Conservation (phyloP, 2,329 filamentous ascomycete species). For the Arthrinium phaeospermum region DNA sequence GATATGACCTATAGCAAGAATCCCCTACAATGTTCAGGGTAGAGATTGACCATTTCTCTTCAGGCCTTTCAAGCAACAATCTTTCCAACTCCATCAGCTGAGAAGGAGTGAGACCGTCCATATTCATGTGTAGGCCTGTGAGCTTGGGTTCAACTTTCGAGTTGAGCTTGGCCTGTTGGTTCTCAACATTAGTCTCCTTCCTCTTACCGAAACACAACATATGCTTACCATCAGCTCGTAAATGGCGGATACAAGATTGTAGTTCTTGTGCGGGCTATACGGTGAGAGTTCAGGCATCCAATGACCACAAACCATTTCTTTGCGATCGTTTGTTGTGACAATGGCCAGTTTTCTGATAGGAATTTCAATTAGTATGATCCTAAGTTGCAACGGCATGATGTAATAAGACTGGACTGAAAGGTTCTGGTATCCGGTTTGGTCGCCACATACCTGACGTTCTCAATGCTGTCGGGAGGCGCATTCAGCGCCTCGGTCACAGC, state of each 20-base stretch:
- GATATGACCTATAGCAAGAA: too few relatives aligned
- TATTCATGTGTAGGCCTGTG: neutral
- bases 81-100: neutral
- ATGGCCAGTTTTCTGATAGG: neutral
- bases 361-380: neutral
- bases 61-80: neutral
- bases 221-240: neutral
- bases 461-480: neutral
- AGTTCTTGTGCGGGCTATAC: neutral
- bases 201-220: neutral
- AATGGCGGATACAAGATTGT: neutral
- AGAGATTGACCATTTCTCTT: neutral
- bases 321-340: neutral
- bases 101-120: neutral
- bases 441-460: neutral
- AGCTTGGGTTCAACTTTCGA: neutral
- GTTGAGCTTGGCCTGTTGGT: neutral
- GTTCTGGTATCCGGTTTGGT: too few relatives aligned
- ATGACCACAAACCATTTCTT: neutral
- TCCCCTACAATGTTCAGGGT: neutral
- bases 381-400: too few relatives aligned
- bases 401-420: too few relatives aligned
- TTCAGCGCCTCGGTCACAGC: neutral
- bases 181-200: neutral
- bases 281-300: too few relatives aligned